Conservation (phyloP, 2,329 filamentous ascomycete species). For the Fusarium sp. region DNA sequence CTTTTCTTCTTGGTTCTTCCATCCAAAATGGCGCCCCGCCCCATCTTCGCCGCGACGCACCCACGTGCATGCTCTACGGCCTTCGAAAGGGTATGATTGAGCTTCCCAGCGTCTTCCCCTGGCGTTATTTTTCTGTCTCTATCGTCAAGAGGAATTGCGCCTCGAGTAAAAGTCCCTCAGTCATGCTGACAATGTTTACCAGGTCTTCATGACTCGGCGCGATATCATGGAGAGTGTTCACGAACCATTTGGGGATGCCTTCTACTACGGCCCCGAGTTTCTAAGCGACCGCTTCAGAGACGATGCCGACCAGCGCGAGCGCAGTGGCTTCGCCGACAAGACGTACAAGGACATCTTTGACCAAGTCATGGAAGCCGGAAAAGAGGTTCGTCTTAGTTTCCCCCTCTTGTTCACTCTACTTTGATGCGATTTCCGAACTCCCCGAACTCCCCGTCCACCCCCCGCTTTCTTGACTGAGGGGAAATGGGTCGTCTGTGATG, state of each 20-base stretch:
- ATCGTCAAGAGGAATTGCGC: background rate
- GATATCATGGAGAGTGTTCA: slow-evolving; percentile 86
- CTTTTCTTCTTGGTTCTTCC: slow-evolving; percentile 43
- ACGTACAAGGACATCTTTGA: slow-evolving; percentile 85
- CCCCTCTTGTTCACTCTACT: slow-evolving; percentile 21
- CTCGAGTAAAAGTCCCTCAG: background rate
- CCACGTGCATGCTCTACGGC: slow-evolving; percentile 95
- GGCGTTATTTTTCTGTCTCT: background rate
- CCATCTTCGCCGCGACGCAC: slow-evolving; percentile 94
- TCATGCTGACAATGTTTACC: slow-evolving; percentile 17
- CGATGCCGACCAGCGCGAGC: slow-evolving; percentile 65
- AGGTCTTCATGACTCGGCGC: slow-evolving; percentile 97
- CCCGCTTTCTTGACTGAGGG: slow-evolving; percentile 22
- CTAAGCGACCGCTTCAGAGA: slow-evolving; percentile 81
- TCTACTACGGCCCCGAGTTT: slow-evolving; percentile 94
- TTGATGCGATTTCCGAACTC: slow-evolving; percentile 28
- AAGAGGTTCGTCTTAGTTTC: slow-evolving; percentile 69
- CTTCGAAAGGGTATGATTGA: slow-evolving; percentile 83
- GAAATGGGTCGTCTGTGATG: slow-evolving; percentile 7
- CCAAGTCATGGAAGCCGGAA: slow-evolving; percentile 75
- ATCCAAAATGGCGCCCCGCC: slow-evolving; percentile 69
- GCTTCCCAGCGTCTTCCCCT: background rate
- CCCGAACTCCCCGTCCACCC: slow-evolving; percentile 32
- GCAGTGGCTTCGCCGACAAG: slow-evolving; percentile 74
- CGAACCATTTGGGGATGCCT: slow-evolving; percentile 96